Base-by-base conservation (phyloP, 345 rosid genomes). In the Syzygium jambos region DNA sequence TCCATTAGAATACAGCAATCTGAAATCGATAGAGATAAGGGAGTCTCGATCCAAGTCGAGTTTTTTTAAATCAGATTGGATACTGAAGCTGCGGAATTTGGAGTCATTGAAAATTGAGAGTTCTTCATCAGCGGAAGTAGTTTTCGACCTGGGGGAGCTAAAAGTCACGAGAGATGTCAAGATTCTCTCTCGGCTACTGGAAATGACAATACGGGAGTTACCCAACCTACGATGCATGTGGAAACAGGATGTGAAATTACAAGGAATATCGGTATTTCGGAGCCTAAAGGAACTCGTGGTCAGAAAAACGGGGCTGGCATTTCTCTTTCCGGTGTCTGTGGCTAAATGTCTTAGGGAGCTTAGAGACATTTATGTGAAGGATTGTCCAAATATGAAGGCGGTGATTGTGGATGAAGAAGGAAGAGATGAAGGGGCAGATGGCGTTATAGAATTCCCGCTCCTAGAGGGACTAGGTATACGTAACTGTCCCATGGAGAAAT, bases 11-110 rank as follows among this genome's bases (percentile, higher is more conserved):
- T n/a, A 27, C 4, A 13, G 0, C 73, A 12, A 27, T 61, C 34
- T 61, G 7, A 61, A 15, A n/a, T 3, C 0, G 4, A 14, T 61
- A 61, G 1, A 0, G 4, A 61, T 61, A 27, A 2, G 1, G 1
- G 0, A 1, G 0, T 27, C 73, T 12, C 3, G 0, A 61, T 61
- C 38, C 0, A 0, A 9, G 2, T 6, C 1, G 4, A n/a, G 34
- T 61, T n/a, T 61, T 61, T 1, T 61, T 2, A 61, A 27, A 7
- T 61, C 30, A 61, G 17, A 61, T n/a, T 61, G 68, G 73, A 3
- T 61, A 3, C 3, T 61, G 4, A n/a, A 61, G 38, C 0, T 61
- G 73, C 4, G 19, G 17, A 61, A 61, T 61, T 61, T 61, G 34
- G 34, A 61, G 16, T 61, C 73, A n/a, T 12, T 61, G 73, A 0